phyloP scores from a whole-genome alignment of 2,329 filamentous ascomycete genomes.

The Verticillium longisporum region DNA sequence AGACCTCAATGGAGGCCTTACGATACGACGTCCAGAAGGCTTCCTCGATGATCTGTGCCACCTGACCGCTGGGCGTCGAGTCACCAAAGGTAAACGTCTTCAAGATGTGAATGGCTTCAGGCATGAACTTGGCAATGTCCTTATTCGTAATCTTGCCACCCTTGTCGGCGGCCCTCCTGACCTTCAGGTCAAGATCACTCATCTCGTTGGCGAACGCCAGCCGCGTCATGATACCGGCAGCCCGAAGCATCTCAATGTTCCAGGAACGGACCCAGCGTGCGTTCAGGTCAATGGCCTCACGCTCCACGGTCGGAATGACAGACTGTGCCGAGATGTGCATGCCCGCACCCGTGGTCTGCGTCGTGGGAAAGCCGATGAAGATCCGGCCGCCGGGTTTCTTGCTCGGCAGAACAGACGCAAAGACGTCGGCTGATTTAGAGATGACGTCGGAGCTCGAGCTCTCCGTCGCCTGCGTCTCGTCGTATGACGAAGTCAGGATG shows the following conservation, averaged over 20 bases:
- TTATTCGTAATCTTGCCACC: constrained; percentile 51
- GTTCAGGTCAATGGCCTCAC: constrained; percentile 94
- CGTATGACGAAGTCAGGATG: constrained; percentile 85
- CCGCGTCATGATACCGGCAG: constrained; percentile 82
- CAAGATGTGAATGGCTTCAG: constrained; percentile 74
- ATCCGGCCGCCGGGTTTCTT: constrained; percentile 78
- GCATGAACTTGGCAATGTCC: constrained; percentile 61
- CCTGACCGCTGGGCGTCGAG: constrained; percentile 79
- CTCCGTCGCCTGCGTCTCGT: constrained; percentile 65
- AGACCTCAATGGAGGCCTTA: constrained; percentile 75
- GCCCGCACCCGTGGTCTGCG: constrained; percentile 89
- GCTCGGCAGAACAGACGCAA: constrained; percentile 81
- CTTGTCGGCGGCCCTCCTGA: constrained; percentile 39
- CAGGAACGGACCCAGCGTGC: constrained; percentile 90
- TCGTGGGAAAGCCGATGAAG: constrained; percentile 96
- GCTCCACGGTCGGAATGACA: constrained; percentile 93
- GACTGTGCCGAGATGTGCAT: constrained; percentile 94
- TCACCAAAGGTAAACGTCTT: constrained; percentile 85
- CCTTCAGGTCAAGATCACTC: constrained; percentile 60
- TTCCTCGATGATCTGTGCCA: constrained; percentile 85
- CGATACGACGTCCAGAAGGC: constrained; percentile 92
- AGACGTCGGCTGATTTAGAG: constrained; percentile 66
- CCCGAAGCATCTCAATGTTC: constrained; percentile 90
- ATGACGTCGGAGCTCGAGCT: constrained; percentile 40
- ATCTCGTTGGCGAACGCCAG: constrained; percentile 87